These are phyloP conservation scores for Grosmannia clavigera DNA, from an alignment of 2,329 filamentous ascomycete genomes.

Conservation along the genomic window DNA sequence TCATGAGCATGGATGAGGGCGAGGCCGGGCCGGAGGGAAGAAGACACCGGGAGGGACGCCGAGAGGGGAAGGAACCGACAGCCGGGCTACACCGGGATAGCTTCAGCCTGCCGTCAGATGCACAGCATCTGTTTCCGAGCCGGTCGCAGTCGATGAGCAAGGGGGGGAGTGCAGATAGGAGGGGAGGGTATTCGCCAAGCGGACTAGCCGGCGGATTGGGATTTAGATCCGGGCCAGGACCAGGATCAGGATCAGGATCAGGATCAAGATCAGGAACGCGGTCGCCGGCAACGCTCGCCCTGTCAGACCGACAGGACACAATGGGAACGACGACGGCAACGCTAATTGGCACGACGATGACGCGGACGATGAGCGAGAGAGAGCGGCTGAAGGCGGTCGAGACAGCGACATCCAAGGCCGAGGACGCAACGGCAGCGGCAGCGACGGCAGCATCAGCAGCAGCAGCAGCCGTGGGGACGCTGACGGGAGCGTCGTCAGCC, in stretches of 20 bases:
- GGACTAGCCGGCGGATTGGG: too few relatives aligned
- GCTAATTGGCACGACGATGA: too few relatives aligned
- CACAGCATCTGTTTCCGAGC: constrained; percentile 28
- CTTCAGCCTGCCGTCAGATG: constrained; percentile 25
- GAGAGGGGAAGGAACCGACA: not conserved
- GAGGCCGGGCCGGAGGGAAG: not conserved
- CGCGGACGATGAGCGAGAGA: not conserved
- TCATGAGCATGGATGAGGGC: not conserved
- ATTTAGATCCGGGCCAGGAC: too few relatives aligned
- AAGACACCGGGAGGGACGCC: too few relatives aligned
- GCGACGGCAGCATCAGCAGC: not conserved
- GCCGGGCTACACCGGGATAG: constrained; percentile 5
- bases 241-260: not conserved
- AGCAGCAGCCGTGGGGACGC: not conserved
- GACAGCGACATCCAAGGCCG: not conserved
- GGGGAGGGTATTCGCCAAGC: not conserved
- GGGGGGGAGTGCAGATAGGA: not conserved
- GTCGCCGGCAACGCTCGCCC: not conserved
- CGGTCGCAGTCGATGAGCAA: constrained; percentile 27
- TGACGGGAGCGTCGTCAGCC: not conserved
- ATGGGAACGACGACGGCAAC: too few relatives aligned
- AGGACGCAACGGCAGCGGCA: not conserved
- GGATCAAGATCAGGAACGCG: not conserved
- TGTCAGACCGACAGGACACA: not conserved
- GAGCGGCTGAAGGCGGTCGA: not conserved